phyloP scores from a whole-genome alignment of 192 early-diverging fungal species.

The Rhizoclosmatium sp. region DNA sequence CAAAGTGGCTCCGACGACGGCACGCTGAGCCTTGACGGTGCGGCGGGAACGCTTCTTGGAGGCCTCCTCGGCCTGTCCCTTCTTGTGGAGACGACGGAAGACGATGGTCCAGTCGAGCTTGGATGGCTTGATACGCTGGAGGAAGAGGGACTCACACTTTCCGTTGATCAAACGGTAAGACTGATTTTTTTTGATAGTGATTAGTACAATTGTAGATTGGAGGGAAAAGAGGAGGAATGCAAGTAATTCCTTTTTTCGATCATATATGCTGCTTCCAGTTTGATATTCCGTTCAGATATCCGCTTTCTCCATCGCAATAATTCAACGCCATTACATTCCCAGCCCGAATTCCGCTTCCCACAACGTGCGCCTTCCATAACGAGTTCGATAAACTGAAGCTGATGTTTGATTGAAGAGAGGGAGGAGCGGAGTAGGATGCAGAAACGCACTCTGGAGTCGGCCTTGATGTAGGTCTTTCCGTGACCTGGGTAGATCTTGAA shows the following conservation, averaged over 20 bases:
- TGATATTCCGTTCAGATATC: background rate
- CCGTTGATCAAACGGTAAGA: slow-evolving; percentile 96
- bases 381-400: too few relatives aligned
- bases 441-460: slow-evolving; percentile 83
- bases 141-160: slow-evolving; percentile 96
- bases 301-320: too few relatives aligned
- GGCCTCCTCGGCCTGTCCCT: slow-evolving; percentile 96
- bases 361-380: too few relatives aligned
- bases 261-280: too few relatives aligned
- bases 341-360: too few relatives aligned
- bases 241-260: too few relatives aligned
- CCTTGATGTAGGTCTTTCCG: slow-evolving; percentile 91
- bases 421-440: background rate
- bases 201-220: background rate
- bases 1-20: slow-evolving; percentile 92
- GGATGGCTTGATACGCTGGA: slow-evolving; percentile 96
- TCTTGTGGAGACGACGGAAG: slow-evolving; percentile 98
- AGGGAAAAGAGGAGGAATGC: background rate
- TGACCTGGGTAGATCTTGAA: slow-evolving; percentile 99
- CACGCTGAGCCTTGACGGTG: slow-evolving; percentile 95
- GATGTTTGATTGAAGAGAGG: too few relatives aligned
- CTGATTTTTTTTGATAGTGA: slow-evolving; percentile 40
- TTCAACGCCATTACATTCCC: too few relatives aligned
- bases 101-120: slow-evolving; percentile 97
- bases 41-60: slow-evolving; percentile 96